A percentile compares a stretch with the other conserved stretches of the same genome.
phyloP scores from a whole-genome alignment of 2,329 filamentous ascomycete species.

The Penicillium palitans region DNA sequence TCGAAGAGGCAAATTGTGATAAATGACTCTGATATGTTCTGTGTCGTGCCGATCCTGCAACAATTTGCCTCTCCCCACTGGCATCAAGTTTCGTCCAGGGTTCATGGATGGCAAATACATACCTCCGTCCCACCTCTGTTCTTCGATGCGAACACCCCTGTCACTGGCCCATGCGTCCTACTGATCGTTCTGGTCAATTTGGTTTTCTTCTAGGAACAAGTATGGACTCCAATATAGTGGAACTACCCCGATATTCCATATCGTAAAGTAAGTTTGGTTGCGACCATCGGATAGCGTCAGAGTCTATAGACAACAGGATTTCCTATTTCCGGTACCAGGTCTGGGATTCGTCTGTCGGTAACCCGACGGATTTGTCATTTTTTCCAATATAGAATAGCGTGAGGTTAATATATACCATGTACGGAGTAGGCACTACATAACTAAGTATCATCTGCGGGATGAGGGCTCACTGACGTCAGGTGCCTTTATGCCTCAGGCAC shows the following conservation, averaged over 20 bases:
- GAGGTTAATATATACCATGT: neutral
- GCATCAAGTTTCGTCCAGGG: neutral
- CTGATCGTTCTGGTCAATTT: neutral
- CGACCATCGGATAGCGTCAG: neutral
- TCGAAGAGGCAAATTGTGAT: neutral
- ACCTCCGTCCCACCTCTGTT: neutral
- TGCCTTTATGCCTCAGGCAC: constrained; percentile 14
- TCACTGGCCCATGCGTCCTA: neutral
- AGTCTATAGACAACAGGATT: neutral
- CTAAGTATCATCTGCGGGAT: neutral
- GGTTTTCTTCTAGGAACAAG: neutral
- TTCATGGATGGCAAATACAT: constrained; percentile 2
- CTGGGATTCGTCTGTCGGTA: too few species aligned
- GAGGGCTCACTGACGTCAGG: constrained; percentile 22
- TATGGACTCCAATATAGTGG: neutral
- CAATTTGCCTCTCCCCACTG: neutral
- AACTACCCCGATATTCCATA: neutral
- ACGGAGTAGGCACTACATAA: neutral
- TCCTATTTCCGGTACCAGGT: neutral
- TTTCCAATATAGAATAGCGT: neutral
- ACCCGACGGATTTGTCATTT: neutral
- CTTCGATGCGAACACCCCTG: neutral
- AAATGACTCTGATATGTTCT: neutral
- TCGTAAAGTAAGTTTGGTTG: neutral
- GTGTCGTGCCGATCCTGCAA: neutral